These are phyloP conservation scores for Herpetomonas tarakana DNA, from an alignment of 208 protist genomes.

Conservation along the genomic window DNA sequence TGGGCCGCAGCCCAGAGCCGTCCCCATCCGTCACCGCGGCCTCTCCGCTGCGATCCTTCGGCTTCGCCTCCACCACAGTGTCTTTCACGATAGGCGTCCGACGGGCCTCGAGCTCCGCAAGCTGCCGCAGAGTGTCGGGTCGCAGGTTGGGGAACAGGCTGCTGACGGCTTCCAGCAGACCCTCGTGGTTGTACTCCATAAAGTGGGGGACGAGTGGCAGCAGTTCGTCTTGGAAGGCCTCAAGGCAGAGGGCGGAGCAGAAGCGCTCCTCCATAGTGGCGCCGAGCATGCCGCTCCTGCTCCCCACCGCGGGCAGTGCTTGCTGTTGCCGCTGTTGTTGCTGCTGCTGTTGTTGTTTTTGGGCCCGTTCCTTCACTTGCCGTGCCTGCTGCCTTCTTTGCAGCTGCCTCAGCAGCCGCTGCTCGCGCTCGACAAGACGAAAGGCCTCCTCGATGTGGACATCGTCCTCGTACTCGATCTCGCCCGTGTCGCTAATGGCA, in stretches of 20 bases:
- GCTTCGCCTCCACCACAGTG: constrained; percentile 8
- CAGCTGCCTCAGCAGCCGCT: constrained; percentile 32
- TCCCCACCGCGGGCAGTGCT: neutral
- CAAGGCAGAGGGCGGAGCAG: constrained; percentile 55
- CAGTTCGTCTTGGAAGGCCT: constrained; percentile 31
- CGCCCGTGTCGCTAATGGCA: constrained; percentile 12
- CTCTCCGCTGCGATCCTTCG: constrained; percentile 3
- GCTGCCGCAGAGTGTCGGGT: constrained; percentile 35
- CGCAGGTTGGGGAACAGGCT: constrained; percentile 66
- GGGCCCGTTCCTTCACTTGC: constrained; percentile 2
- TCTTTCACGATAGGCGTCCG: constrained; percentile 4
- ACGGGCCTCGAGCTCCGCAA: constrained; percentile 42
- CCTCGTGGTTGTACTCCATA: constrained; percentile 31
- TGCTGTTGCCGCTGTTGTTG: neutral
- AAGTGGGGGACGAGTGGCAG: constrained; percentile 16
- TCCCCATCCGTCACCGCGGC: neutral
- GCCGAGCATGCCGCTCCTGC: constrained; percentile 17
- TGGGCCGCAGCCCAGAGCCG: neutral
- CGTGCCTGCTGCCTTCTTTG: constrained; percentile 10
- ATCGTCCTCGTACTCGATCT: constrained; percentile 68
- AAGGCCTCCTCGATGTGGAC: constrained; percentile 53
- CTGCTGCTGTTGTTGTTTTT: neutral
- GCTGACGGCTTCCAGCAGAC: constrained; percentile 34
- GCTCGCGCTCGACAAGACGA: constrained; percentile 42
- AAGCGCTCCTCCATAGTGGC: constrained; percentile 50